phyloP scores from a whole-genome alignment of 306 rosid species.

The Begonia peltatifolia region DNA sequence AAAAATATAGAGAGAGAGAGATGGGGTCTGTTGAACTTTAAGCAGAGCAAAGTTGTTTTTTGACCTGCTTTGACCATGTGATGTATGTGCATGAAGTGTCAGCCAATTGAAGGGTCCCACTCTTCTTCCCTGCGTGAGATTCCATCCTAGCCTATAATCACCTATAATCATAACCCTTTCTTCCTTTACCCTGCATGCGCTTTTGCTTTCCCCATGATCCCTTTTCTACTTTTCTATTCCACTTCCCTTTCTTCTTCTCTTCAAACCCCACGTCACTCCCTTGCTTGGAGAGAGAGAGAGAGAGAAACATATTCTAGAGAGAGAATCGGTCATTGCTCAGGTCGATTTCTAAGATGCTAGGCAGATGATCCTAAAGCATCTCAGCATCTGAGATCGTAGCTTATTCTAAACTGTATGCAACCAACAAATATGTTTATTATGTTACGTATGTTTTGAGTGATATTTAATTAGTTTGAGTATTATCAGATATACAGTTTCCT shows the following conservation, averaged over 20 bases:
- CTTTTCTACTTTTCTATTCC: not conserved
- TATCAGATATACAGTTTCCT: no score
- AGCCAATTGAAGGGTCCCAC: slow-evolving; percentile 22
- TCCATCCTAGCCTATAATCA: not conserved
- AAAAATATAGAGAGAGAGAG: no score
- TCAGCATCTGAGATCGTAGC: not conserved
- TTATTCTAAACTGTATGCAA: no score
- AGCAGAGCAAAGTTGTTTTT: slow-evolving; percentile 34
- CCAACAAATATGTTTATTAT: no score
- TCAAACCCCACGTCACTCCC: no score
- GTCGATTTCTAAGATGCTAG: not conserved
- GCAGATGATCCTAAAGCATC: not conserved
- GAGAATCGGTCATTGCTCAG: slow-evolving; percentile 7
- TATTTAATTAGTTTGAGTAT: no score
- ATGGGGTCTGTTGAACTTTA: no score
- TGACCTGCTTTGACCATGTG: slow-evolving; percentile 76
- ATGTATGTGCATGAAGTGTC: slow-evolving; percentile 27
- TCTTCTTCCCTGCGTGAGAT: not conserved
- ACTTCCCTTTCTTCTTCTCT: not conserved
- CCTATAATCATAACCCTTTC: not conserved
- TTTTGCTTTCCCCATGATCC: slow-evolving; percentile 2
- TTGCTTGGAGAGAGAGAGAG: no score
- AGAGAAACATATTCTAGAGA: slow-evolving; percentile 13
- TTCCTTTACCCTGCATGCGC: not conserved
- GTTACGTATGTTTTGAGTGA: no score